Conservation (phyloP, 2,329 filamentous ascomycete species). For the Fusarium sp. region DNA sequence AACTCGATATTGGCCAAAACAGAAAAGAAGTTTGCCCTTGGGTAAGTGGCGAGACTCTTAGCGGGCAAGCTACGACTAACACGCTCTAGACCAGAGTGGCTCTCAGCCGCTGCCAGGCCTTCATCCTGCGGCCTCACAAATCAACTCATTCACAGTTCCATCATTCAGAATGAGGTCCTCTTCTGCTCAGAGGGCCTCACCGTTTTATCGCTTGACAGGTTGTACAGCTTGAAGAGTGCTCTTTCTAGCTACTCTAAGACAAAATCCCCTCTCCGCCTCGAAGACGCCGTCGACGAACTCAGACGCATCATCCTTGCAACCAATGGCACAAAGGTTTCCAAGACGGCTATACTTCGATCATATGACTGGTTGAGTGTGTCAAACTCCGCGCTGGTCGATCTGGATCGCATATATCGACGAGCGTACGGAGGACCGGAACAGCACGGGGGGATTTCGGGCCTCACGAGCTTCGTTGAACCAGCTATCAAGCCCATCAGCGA, state of each 20-base stretch:
- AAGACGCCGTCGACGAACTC: constrained; percentile 72
- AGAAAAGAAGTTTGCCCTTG: constrained; percentile 58
- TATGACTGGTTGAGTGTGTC: constrained; percentile 69
- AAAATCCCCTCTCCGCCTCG: constrained; percentile 59
- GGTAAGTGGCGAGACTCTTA: constrained; percentile 45
- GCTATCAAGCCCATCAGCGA: constrained; percentile 38
- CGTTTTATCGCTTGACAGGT: constrained; percentile 68
- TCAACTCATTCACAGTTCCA: constrained; percentile 66
- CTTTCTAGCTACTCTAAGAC: constrained; percentile 67
- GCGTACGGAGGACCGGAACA: constrained; percentile 65
- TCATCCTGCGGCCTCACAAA: constrained; percentile 59
- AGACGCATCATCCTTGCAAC: constrained; percentile 68
- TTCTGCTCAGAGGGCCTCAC: constrained; percentile 71
- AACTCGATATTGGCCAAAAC: constrained; percentile 63
- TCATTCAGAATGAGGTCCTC: constrained; percentile 70
- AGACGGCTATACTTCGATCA: constrained; percentile 63
- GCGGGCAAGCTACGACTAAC: constrained; percentile 14
- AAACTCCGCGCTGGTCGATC: constrained; percentile 62
- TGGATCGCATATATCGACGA: constrained; percentile 67
- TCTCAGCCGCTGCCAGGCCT: constrained; percentile 58
- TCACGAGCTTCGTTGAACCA: constrained; percentile 44
- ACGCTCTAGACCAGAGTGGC: constrained; percentile 54
- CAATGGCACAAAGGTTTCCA: constrained; percentile 61
- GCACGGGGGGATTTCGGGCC: constrained; percentile 59
- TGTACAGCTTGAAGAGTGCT: constrained; percentile 73